phyloP scores from a whole-genome alignment of 2,329 filamentous ascomycete species.

The Claviceps africana region DNA sequence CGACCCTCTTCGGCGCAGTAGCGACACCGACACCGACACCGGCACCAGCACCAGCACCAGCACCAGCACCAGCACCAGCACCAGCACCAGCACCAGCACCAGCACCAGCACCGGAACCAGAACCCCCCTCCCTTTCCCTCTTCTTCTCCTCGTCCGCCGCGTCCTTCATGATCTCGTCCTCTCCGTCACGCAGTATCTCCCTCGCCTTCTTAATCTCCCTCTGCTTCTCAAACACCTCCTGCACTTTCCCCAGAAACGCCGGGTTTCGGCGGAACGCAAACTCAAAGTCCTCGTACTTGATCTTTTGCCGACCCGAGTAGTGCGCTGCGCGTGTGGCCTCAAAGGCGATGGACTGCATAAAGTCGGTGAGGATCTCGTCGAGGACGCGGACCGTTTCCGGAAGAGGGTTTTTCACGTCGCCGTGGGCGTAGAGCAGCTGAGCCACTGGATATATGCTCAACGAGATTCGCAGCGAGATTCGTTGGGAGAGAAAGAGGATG shows the following conservation, averaged over 20 bases:
- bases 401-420: slow-evolving; percentile 64
- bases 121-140: slow-evolving; percentile 14
- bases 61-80: no score
- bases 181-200: slow-evolving; percentile 59
- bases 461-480: no score
- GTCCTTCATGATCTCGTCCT: slow-evolving; percentile 43
- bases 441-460: no score
- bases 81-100: slow-evolving; percentile 6
- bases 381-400: slow-evolving; percentile 74
- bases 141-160: slow-evolving; percentile 30
- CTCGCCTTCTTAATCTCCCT: slow-evolving; percentile 71
- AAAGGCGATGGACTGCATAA: slow-evolving; percentile 87
- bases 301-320: slow-evolving; percentile 82
- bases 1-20: slow-evolving; percentile 15
- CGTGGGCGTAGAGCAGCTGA: slow-evolving; percentile 65
- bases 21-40: no score
- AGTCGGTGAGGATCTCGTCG: slow-evolving; percentile 93
- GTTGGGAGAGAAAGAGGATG: neutral
- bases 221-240: slow-evolving; percentile 80
- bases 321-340: slow-evolving; percentile 74
- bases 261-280: slow-evolving; percentile 82
- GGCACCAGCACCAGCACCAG: no score
- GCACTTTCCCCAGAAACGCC: slow-evolving; percentile 73
- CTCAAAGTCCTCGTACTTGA: slow-evolving; percentile 96
- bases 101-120: slow-evolving; percentile 5